A percentile compares a stretch with the other conserved stretches of the same genome.
These are phyloP conservation scores for Leucaena leucocephala DNA, from an alignment of 306 rosid genomes.

Conservation along the genomic window DNA sequence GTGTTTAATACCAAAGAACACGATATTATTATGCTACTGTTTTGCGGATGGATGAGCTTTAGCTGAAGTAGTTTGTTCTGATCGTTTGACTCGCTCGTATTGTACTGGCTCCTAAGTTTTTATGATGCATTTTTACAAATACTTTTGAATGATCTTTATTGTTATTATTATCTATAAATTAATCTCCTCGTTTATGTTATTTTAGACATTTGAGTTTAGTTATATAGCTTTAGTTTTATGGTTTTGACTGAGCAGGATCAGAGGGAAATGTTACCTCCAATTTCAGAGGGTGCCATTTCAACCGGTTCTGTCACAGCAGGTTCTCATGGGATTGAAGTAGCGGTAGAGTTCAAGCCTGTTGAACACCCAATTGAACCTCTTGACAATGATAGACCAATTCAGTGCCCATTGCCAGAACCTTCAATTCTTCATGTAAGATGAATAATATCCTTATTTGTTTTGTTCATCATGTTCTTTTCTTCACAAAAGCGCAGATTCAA, in stretches of 20 bases:
- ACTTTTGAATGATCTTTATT: not conserved
- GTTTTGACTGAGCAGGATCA: constrained; percentile 59
- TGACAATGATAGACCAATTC: constrained; percentile 79
- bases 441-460: constrained; percentile 7
- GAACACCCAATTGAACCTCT: constrained; percentile 88
- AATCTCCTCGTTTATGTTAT: not conserved
- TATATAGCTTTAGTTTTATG: not conserved
- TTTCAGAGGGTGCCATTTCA: constrained; percentile 51
- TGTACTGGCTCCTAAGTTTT: not conserved
- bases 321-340: constrained; percentile 90
- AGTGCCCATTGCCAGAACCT: constrained; percentile 89
- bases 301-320: constrained; percentile 46
- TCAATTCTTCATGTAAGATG: constrained; percentile 86
- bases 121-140: not conserved
- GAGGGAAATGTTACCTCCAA: constrained; percentile 67
- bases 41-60: not conserved
- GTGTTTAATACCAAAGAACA: not conserved
- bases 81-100: not conserved
- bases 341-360: constrained; percentile 91
- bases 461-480: not conserved
- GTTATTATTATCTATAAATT: not conserved
- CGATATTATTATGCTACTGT: not conserved
- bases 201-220: not conserved
- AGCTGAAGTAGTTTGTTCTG: not conserved
- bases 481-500: not conserved